phyloP scores from a whole-genome alignment of 2,329 filamentous ascomycete genomes.

The Xylariaceae sp. region DNA sequence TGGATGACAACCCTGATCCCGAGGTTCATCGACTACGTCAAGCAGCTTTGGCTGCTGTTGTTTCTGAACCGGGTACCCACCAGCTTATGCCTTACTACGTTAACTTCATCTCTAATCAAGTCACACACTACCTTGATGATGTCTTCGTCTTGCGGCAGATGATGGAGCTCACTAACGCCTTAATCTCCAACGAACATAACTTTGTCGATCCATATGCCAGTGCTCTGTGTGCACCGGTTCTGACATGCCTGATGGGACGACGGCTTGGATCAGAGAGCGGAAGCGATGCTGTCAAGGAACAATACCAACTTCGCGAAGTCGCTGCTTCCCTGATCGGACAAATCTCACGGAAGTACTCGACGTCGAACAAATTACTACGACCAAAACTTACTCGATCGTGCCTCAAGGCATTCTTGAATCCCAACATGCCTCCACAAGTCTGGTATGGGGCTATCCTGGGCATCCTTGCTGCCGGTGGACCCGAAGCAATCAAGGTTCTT shows the following conservation, averaged over 20 bases:
- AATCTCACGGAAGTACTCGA: constrained; percentile 81
- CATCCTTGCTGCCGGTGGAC: constrained; percentile 76
- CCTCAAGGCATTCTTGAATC: constrained; percentile 89
- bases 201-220: constrained; percentile 70
- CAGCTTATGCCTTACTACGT: constrained; percentile 97
- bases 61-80: constrained; percentile 89
- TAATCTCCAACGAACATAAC: constrained; percentile 83
- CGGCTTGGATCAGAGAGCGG: constrained; percentile 70
- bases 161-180: constrained; percentile 86
- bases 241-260: constrained; percentile 89
- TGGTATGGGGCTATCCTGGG: constrained; percentile 90
- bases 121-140: constrained; percentile 91
- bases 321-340: constrained; percentile 81
- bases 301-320: constrained; percentile 84
- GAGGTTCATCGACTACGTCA: constrained; percentile 74
- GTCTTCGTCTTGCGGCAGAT: constrained; percentile 88
- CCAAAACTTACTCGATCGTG: constrained; percentile 92
- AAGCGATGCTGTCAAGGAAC: constrained; percentile 60
- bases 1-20: constrained; percentile 87
- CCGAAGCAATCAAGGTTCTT: constrained; percentile 63
- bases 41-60: constrained; percentile 83
- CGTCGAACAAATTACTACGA: constrained; percentile 81
- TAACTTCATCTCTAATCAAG: constrained; percentile 93
- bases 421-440: constrained; percentile 79
- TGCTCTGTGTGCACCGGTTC: constrained; percentile 79